These are phyloP conservation scores for Botrytis tulipae DNA, from an alignment of 2,329 filamentous ascomycete species.

Conservation along the genomic window DNA sequence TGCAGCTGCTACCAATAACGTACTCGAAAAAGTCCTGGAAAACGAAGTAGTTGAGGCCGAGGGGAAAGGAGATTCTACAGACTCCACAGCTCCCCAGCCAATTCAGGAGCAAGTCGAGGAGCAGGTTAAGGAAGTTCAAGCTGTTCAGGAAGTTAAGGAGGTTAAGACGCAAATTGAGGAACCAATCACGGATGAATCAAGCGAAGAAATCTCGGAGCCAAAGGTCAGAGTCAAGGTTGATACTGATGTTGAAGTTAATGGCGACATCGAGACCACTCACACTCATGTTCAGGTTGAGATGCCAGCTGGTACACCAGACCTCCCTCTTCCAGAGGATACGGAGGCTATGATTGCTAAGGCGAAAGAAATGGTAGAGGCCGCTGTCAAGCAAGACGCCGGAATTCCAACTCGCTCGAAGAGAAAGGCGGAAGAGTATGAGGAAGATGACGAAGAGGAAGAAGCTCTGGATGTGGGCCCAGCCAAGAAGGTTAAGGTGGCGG, in stretches of 20 bases:
- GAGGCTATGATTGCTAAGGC: slow-evolving; percentile 82
- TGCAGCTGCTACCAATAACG: slow-evolving; percentile 44
- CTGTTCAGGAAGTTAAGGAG: slow-evolving; percentile 23
- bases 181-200: slow-evolving; percentile 24
- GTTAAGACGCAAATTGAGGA: slow-evolving; percentile 17
- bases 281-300: slow-evolving; percentile 76
- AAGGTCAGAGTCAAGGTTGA: slow-evolving; percentile 70
- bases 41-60: slow-evolving; percentile 40
- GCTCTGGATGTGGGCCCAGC: slow-evolving; percentile 41
- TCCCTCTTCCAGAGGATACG: slow-evolving; percentile 74
- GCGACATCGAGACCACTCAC: slow-evolving; percentile 65
- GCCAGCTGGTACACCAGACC: slow-evolving; percentile 62
- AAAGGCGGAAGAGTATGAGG: slow-evolving; percentile 43
- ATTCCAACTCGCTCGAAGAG: slow-evolving; percentile 52
- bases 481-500: slow-evolving; percentile 79
- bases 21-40: slow-evolving; percentile 48
- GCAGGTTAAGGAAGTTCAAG: neutral
- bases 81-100: neutral
- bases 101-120: neutral
- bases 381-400: slow-evolving; percentile 44
- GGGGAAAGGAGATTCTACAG: slow-evolving; percentile 6
- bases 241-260: slow-evolving; percentile 54
- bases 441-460: slow-evolving; percentile 25
- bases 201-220: slow-evolving; percentile 46
- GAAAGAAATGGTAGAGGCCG: slow-evolving; percentile 80